Evolutionary conservation across 345 rosid species (phyloP).

Genomic region (Salix koriyanagi): DNA sequence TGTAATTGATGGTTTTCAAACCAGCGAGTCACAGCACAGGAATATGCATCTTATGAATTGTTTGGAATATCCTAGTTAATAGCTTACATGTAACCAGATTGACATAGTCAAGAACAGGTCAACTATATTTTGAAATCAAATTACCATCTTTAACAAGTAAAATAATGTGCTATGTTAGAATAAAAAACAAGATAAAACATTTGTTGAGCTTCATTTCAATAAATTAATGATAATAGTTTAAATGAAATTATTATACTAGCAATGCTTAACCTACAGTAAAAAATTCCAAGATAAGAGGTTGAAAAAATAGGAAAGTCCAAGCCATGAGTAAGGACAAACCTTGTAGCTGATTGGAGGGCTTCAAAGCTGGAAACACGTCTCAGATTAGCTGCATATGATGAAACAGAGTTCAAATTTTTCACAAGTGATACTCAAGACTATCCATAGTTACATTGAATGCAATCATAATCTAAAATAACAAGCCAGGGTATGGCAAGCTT

Average conservation of each 20-base stretch:
- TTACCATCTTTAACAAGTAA: neutral
- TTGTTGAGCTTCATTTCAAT: neutral
- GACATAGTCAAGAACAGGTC: neutral
- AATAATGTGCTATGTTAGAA: neutral
- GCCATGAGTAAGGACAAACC: constrained; percentile 33
- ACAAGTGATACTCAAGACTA: neutral
- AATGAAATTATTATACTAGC: neutral
- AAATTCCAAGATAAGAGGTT: neutral
- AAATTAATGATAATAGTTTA: neutral
- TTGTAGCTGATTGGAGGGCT: constrained; percentile 79
- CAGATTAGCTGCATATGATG: constrained; percentile 53
- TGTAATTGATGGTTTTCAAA: neutral
- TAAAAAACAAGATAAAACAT: neutral
- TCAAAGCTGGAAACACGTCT: constrained; percentile 89
- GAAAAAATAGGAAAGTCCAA: neutral
- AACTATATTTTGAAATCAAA: neutral
- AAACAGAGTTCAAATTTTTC: constrained; percentile 4
- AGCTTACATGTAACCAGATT: neutral
- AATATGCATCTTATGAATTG: neutral
- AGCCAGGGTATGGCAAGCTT: neutral
- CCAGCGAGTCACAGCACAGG: neutral
- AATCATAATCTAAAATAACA: neutral
- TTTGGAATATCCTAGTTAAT: neutral
- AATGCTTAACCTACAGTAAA: neutral
- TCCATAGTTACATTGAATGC: neutral